These are phyloP conservation scores for Wickerhamiella kurtzmanii DNA, from an alignment of 805 yeast genomes.

Conservation along the genomic window DNA sequence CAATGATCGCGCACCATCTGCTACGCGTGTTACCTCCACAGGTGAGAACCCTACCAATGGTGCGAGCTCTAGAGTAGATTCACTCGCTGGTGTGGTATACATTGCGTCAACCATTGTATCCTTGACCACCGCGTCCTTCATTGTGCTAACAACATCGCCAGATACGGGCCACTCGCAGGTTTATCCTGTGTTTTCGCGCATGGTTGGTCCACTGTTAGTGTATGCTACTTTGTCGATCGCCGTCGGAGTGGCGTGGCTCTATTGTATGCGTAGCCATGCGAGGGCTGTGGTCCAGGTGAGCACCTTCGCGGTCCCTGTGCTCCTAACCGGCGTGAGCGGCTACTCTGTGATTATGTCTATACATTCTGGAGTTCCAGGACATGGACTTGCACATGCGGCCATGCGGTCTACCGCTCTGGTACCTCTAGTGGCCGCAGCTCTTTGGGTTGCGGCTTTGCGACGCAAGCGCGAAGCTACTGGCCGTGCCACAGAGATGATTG, in stretches of 20 bases:
- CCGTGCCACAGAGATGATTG: constrained; percentile 23
- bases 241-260: constrained; percentile 15
- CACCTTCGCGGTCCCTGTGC: constrained; percentile 15
- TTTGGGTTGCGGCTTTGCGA: constrained; percentile 16
- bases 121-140: constrained; percentile 16
- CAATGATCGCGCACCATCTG: no score
- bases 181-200: constrained; percentile 13
- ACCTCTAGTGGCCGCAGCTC: constrained; percentile 13
- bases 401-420: constrained; percentile 15
- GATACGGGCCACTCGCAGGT: constrained; percentile 5
- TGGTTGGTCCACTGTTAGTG: constrained; percentile 10
- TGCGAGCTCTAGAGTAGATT: no score
- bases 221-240: constrained; percentile 10
- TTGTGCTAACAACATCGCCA: constrained; percentile 12
- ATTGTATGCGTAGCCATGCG: constrained; percentile 13
- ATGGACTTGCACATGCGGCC: constrained; percentile 15
- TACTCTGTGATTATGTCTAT: constrained; percentile 11
- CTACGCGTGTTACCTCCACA: no score
- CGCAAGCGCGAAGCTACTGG: constrained; percentile 12
- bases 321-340: constrained; percentile 6
- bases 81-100: constrained; percentile 6
- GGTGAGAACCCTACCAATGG: no score
- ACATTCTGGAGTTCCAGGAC: constrained; percentile 11
- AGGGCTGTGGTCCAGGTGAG: constrained; percentile 14
- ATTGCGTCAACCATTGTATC: constrained; percentile 12